Percentiles rank a stretch among this genome's conserved stretches.
Conservation (phyloP, 1,284 basidiomycete genomes). For the Apiotrichum sp. region DNA sequence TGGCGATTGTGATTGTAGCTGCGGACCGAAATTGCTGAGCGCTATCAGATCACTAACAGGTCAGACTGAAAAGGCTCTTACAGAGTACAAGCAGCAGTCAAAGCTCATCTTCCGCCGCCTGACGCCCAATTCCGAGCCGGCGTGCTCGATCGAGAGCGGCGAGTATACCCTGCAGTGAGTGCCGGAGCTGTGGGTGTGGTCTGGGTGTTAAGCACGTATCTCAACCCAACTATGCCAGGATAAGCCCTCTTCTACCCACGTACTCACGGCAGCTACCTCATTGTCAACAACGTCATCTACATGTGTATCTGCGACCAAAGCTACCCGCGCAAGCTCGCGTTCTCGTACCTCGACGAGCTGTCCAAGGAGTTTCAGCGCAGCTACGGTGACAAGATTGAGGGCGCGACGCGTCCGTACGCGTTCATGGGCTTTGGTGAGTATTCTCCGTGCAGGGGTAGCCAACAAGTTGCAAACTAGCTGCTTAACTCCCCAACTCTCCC, state of each 20-base stretch:
- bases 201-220: no score
- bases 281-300: slow-evolving; percentile 87
- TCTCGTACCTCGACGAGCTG: slow-evolving; percentile 94
- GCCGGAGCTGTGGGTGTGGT: background rate
- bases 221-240: no score
- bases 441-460: background rate
- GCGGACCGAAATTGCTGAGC: slow-evolving; percentile 8
- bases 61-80: slow-evolving; percentile 83
- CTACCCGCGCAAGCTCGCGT: slow-evolving; percentile 95
- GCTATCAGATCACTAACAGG: slow-evolving; percentile 4
- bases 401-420: slow-evolving; percentile 81
- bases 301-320: slow-evolving; percentile 93
- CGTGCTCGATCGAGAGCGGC: slow-evolving; percentile 95
- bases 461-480: no score
- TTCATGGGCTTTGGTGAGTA: slow-evolving; percentile 87
- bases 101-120: slow-evolving; percentile 94
- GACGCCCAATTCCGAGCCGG: slow-evolving; percentile 85
- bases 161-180: slow-evolving; percentile 84
- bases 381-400: slow-evolving; percentile 85
- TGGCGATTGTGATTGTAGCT: background rate
- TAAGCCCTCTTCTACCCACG: no score
- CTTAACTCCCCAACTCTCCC: no score
- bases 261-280: slow-evolving; percentile 68
- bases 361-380: slow-evolving; percentile 88
- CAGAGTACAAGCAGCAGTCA: slow-evolving; percentile 97